Conservation (phyloP, 176 grass and related monocot genomes). For the Rhynchospora pubera region DNA sequence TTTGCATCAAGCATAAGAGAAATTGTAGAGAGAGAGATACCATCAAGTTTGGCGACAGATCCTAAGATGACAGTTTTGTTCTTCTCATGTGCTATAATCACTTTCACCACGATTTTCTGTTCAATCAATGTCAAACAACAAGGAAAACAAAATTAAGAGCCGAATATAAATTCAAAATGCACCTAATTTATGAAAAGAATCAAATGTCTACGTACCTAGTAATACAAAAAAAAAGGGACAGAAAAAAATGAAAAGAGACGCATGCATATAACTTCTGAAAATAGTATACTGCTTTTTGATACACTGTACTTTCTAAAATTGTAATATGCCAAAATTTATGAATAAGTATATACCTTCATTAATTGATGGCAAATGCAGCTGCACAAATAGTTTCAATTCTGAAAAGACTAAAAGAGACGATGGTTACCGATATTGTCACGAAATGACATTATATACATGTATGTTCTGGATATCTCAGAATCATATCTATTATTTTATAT, state of each 20-base stretch:
- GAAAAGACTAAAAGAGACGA: neutral
- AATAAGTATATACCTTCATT: neutral
- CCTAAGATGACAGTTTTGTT: conserved; percentile 32
- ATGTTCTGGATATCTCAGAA: too few relatives aligned
- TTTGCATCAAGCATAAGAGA: too few relatives aligned
- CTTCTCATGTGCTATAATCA: conserved; percentile 18
- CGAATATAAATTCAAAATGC: neutral
- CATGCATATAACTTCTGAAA: neutral
- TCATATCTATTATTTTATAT: neutral
- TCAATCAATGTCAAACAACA: neutral
- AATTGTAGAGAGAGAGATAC: neutral
- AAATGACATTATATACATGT: neutral
- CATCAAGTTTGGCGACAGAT: conserved; percentile 29
- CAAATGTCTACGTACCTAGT: too few relatives aligned
- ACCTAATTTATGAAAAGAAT: too few relatives aligned
- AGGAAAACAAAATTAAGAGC: neutral
- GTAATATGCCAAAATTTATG: too few relatives aligned
- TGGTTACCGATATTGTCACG: neutral
- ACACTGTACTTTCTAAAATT: neutral
- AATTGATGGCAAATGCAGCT: neutral
- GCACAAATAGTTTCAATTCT: neutral
- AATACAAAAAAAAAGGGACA: too few relatives aligned
- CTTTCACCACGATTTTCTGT: conserved; percentile 51
- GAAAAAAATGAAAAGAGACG: too few relatives aligned
- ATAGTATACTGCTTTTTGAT: neutral